Evolutionary conservation across 192 early-diverging fungal species (phyloP), one percentile per base, ranked within the genome.

Genomic region (Backusella westeae): DNA sequence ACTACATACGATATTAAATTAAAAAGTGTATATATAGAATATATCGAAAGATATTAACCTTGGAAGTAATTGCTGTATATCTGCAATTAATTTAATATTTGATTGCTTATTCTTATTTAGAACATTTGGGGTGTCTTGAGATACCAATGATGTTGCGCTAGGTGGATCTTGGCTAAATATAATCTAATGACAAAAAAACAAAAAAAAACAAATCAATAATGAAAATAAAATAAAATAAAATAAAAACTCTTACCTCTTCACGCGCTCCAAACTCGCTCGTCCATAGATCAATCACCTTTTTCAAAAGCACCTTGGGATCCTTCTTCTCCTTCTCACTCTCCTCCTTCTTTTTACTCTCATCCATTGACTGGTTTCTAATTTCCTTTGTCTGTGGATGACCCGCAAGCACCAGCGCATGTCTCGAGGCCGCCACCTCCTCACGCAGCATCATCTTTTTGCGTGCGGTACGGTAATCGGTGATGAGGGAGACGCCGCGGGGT

Each of bases 401-500:
- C 1, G 53, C n/a, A 1, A 78, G 38, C 6, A 68, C 26, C 69
- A 87, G 39, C 6, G 72, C 63, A 38, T 89, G 88, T 44, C 82
- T 77, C 0, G 80, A 85, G 15, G 49, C 73, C 39, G 81, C 81
- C 29, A 89, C 86, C 0, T 69, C 70, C 71, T 87, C 83, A 29
- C 72, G 63, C 19, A 84, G 36, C 9, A 77, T 65, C 71, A 88
- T 69, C 4, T 76, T 53, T 52, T 83, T 83, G 36, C 85, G 77
- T 9, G 70, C 78, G 23, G 52, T 39, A 23, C 74, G 74, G 65
- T 80, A 93, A 36, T 88, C 90, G 17, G 85, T 81, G 19, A 94
- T 81, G 44, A 90, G 81, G 0, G 84, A 89, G 2, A 94, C 83
- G 12, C 93, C 90, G 1, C 92, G 85, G 1, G 91, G 91, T 39